A percentile compares a stretch with the other conserved stretches of the same genome.
Conservation (phyloP, 805 yeast species). For the Yamadazyma nakazawae region DNA sequence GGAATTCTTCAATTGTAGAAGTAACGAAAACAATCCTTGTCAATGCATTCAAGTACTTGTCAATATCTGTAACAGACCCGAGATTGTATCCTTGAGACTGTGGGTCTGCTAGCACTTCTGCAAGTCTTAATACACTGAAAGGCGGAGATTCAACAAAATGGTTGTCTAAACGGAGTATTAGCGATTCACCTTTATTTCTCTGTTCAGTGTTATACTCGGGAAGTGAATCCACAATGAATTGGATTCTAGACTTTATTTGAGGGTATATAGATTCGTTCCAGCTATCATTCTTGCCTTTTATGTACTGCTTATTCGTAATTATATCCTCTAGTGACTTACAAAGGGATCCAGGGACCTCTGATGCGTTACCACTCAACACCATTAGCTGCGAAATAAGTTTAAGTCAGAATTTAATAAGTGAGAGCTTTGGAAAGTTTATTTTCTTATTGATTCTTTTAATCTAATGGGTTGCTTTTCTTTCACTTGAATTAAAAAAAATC, state of each 20-base stretch:
- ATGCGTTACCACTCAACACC: neutral
- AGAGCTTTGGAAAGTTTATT: no score
- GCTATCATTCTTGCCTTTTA: neutral
- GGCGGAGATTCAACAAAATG: constrained; percentile 34
- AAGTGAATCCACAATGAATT: neutral
- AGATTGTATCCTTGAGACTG: constrained; percentile 28
- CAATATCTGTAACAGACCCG: constrained; percentile 23
- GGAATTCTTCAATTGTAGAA: constrained; percentile 25
- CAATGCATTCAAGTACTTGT: constrained; percentile 47
- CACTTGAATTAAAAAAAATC: no score
- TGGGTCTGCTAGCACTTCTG: constrained; percentile 47
- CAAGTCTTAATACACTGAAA: constrained; percentile 46
- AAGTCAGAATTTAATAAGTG: neutral
- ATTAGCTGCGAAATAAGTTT: neutral
- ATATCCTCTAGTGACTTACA: neutral
- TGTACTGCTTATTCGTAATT: constrained; percentile 5
- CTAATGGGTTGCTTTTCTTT: no score
- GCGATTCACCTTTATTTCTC: constrained; percentile 1
- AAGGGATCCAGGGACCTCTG: neutral
- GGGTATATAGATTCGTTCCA: constrained; percentile 2
- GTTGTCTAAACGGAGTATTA: constrained; percentile 33
- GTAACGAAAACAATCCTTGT: constrained; percentile 28
- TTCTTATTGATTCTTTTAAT: no score
- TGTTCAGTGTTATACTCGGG: neutral
- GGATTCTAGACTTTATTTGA: constrained; percentile 1